These are phyloP conservation scores for Phanerochaete carnosa DNA, from an alignment of 768 basidiomycete genomes.

Conservation along the genomic window DNA sequence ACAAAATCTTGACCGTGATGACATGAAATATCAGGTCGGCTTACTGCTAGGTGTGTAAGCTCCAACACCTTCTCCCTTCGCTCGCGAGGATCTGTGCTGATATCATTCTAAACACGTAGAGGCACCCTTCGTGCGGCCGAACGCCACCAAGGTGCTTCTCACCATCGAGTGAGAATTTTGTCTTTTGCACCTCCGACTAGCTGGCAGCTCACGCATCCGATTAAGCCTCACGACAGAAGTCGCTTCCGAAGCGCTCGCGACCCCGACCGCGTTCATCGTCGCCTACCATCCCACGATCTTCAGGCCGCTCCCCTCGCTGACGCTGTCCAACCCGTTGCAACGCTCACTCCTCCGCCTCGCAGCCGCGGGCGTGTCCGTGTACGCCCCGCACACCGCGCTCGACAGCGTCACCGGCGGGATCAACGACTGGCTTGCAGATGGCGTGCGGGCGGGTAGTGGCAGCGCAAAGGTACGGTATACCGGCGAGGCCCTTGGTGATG, in stretches of 20 bases:
- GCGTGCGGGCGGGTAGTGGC: neutral
- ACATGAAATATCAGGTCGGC: constrained; percentile 19
- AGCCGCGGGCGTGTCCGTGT: constrained; percentile 81
- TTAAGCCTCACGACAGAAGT: constrained; percentile 74
- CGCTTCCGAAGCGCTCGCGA: constrained; percentile 60
- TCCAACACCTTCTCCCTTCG: neutral
- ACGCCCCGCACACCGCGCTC: constrained; percentile 84
- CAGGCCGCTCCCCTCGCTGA: constrained; percentile 69
- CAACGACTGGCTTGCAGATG: constrained; percentile 82
- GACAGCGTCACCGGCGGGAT: constrained; percentile 84
- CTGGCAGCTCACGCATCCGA: neutral
- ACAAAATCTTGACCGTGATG: neutral
- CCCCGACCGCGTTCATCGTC: constrained; percentile 63
- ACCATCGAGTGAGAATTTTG: constrained; percentile 38
- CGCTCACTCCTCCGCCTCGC: constrained; percentile 75
- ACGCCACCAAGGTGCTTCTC: constrained; percentile 33
- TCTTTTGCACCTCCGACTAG: constrained; percentile 7
- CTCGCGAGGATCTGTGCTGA: neutral
- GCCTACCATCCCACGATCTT: constrained; percentile 89
- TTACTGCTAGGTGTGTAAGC: constrained; percentile 27
- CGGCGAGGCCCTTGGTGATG: constrained; percentile 19
- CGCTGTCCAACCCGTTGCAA: constrained; percentile 76
- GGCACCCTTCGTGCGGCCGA: constrained; percentile 28
- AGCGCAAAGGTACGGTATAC: constrained; percentile 15
- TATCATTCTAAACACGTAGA: constrained; percentile 22